Conservation (phyloP, 257 asterid genomes). For the Echium plantagineum region DNA sequence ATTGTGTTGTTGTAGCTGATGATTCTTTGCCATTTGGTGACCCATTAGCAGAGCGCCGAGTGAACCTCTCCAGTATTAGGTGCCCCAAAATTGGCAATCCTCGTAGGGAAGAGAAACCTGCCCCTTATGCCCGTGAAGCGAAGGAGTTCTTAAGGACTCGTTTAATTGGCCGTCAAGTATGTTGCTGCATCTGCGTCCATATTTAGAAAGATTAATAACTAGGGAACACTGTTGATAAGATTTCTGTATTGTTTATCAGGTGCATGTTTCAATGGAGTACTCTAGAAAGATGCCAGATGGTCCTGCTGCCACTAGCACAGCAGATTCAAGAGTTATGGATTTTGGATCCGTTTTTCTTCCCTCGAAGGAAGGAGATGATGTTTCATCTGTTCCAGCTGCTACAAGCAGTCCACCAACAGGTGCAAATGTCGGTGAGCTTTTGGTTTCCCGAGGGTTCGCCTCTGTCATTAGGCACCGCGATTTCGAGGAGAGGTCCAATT, state of each 20-base stretch:
- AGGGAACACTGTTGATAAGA: slow-evolving; percentile 9
- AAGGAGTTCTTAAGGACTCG: slow-evolving; percentile 92
- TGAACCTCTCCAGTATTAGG: slow-evolving; percentile 92
- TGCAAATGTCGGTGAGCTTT: slow-evolving; percentile 70
- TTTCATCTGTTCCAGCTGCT: slow-evolving; percentile 31
- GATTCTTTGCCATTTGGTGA: slow-evolving; percentile 86
- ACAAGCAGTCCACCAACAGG: slow-evolving; percentile 49
- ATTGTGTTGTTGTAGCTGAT: slow-evolving; percentile 82
- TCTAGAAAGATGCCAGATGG: slow-evolving; percentile 88
- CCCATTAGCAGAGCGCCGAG: slow-evolving; percentile 90
- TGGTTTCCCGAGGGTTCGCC: slow-evolving; percentile 88
- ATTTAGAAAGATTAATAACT: slow-evolving; percentile 5
- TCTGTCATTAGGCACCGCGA: slow-evolving; percentile 91
- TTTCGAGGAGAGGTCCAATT: slow-evolving; percentile 92
- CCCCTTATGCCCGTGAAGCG: slow-evolving; percentile 93
- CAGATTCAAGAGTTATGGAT: slow-evolving; percentile 80
- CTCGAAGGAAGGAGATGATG: slow-evolving; percentile 62
- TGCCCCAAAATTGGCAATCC: slow-evolving; percentile 95
- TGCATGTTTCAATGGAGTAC: slow-evolving; percentile 91
- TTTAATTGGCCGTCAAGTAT: slow-evolving; percentile 79
- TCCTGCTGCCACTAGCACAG: slow-evolving; percentile 34
- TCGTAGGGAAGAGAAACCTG: slow-evolving; percentile 87
- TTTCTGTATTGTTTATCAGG: slow-evolving; percentile 34
- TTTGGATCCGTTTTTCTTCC: slow-evolving; percentile 83
- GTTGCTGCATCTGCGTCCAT: slow-evolving; percentile 2